phyloP scores from a whole-genome alignment of 345 rosid genomes.

The Cardamine chenopodiifolia region DNA sequence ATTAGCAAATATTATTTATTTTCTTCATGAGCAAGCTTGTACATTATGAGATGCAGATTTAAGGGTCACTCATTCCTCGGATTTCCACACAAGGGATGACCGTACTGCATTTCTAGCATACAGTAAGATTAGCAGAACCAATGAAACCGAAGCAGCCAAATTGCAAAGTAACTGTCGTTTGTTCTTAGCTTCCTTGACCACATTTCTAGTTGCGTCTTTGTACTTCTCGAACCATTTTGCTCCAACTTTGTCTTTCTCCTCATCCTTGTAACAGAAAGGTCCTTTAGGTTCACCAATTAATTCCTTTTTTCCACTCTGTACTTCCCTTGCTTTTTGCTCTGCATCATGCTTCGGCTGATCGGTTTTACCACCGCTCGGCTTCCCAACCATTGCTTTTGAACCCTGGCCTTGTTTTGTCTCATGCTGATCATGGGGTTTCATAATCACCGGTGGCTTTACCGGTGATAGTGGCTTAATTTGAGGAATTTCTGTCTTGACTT shows the following conservation, averaged over 20 bases:
- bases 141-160: constrained; percentile 40
- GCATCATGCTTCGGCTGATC: constrained; percentile 38
- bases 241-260: constrained; percentile 40
- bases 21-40: constrained; percentile 29
- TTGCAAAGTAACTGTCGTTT: constrained; percentile 42
- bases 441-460: constrained; percentile 29
- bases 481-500: constrained; percentile 33
- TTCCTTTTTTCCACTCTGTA: constrained; percentile 1
- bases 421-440: constrained; percentile 26
- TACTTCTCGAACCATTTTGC: constrained; percentile 43
- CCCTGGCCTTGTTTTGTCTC: constrained; percentile 22
- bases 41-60: constrained; percentile 15
- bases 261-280: constrained; percentile 34
- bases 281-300: constrained; percentile 27
- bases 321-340: constrained; percentile 25
- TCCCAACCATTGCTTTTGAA: constrained; percentile 29
- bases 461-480: constrained; percentile 39
- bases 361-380: constrained; percentile 19
- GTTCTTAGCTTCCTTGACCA: constrained; percentile 45
- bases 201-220: constrained; percentile 41
- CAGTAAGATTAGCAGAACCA: constrained; percentile 40
- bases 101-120: constrained; percentile 44
- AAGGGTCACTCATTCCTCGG: constrained; percentile 36
- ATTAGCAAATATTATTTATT: constrained; percentile 25
- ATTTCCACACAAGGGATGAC: constrained; percentile 32